Conservation (phyloP, 2,329 filamentous ascomycete species). For the Paecilomyces niveus region DNA sequence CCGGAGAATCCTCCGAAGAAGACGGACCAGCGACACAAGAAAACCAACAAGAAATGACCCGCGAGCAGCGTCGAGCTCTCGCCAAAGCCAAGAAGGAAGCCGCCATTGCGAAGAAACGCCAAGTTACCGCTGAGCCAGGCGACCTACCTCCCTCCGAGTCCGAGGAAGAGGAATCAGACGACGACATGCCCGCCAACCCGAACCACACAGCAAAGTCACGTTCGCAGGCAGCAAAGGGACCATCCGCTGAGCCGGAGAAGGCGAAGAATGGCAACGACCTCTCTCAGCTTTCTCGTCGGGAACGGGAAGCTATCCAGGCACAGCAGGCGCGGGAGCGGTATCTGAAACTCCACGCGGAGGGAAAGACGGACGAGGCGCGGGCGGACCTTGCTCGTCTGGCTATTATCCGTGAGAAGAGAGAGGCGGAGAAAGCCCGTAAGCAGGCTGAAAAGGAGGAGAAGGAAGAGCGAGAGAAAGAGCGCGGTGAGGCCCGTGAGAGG, state of each 20-base stretch:
- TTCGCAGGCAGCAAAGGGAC: slow-evolving; percentile 62
- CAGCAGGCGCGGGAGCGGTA: slow-evolving; percentile 85
- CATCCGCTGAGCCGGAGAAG: slow-evolving; percentile 39
- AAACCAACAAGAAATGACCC: slow-evolving; percentile 52
- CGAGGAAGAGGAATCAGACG: slow-evolving; percentile 32
- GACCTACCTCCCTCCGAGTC: slow-evolving; percentile 73
- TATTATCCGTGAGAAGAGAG: slow-evolving; percentile 78
- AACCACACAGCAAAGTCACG: slow-evolving; percentile 67
- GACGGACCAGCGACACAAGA: slow-evolving; percentile 42
- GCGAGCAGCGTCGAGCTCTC: slow-evolving; percentile 79
- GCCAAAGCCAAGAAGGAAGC: slow-evolving; percentile 90
- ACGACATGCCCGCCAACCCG: slow-evolving; percentile 66
- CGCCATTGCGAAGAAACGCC: slow-evolving; percentile 69
- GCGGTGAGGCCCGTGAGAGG: slow-evolving; percentile 24
- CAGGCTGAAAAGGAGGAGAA: slow-evolving; percentile 60
- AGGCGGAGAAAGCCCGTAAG: slow-evolving; percentile 74
- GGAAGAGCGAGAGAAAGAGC: slow-evolving; percentile 32
- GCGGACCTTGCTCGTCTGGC: slow-evolving; percentile 78
- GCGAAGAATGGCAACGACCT: slow-evolving; percentile 31
- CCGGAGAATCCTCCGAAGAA: slow-evolving; percentile 43
- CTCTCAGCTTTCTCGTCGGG: slow-evolving; percentile 57
- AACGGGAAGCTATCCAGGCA: slow-evolving; percentile 75
- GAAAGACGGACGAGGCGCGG: slow-evolving; percentile 94
- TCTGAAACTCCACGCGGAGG: slow-evolving; percentile 83
- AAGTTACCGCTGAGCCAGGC: slow-evolving; percentile 67